Evolutionary conservation across 2,329 filamentous ascomycete genomes (phyloP), one percentile per base, ranked within the genome.

Genomic region (Fusarium tupiense): DNA sequence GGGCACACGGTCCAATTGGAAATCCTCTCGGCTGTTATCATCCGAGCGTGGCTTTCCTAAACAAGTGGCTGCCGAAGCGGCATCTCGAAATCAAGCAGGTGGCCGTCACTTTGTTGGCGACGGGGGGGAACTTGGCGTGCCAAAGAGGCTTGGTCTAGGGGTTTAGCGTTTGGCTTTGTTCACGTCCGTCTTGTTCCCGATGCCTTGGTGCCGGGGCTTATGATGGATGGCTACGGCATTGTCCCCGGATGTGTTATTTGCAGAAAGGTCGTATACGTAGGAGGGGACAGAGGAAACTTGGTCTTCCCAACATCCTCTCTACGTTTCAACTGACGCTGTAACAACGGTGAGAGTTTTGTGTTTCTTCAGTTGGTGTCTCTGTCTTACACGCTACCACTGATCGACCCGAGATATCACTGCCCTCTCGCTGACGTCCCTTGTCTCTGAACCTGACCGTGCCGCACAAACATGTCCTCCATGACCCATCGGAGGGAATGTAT

Each of bases 161-260:
- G 41, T 68, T 61, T 57, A 59, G 69, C 53, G 46, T 64, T 49
- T 50, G 65, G 41, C 53, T 61, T 56, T 58, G 37, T 47, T 61
- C 74, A 78, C 43, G 14, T 54, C 75, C 75, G 71, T 62, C 41
- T 73, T 78, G 78, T 78, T 78, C 65, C 76, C 76, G 76, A 38
- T 12, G 9, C 50, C 41, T 64, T 41, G 52, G 47, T 19, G 40
- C 40, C 43, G 38, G 63, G 62, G 56, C 40, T 61, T 61, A 56
- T 24, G 29, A 43, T 53, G 37, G 41, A 40, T 49, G 19, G 57
- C 50, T 41, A 44, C 53, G 68, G 72, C 24, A 61, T 60, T 33
- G 26, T n/a, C 29, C n/a, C 63, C 68, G 56, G 68, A 49, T 20
- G 53, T 46, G 29, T 40, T 43, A 33, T 35, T 24, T 26, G 29